A percentile compares a stretch with the other conserved stretches of the same genome.
Conservation (phyloP, 2,329 filamentous ascomycete species). For the Colletotrichum euphorbiae region DNA sequence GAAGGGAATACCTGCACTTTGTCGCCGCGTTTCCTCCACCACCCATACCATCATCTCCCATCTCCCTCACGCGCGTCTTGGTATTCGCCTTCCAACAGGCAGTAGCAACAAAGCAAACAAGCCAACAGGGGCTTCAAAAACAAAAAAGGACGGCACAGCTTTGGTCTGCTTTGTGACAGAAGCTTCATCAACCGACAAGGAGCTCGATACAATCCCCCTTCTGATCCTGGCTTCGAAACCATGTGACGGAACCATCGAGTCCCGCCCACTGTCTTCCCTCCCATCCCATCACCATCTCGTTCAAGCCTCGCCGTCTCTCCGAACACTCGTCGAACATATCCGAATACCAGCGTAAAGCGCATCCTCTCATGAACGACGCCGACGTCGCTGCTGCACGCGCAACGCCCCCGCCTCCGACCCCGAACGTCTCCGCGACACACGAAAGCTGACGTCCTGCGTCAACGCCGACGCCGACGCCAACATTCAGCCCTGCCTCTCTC, state of each 20-base stretch:
- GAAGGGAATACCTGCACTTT: constrained; percentile 23
- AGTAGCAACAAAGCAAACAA: constrained; percentile 24
- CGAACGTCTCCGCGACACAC: constrained; percentile 6
- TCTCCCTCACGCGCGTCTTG: constrained; percentile 20
- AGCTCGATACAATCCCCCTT: constrained; percentile 35
- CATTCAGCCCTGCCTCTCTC: constrained; percentile 19
- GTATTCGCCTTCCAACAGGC: constrained; percentile 24
- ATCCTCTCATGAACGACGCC: neutral
- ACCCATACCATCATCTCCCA: constrained; percentile 34
- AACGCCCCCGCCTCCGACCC: constrained; percentile 3
- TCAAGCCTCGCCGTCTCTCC: neutral
- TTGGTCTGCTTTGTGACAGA: constrained; percentile 17
- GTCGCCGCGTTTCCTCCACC: constrained; percentile 30
- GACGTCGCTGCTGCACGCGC: constrained; percentile 11
- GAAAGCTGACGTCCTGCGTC: constrained; percentile 32
- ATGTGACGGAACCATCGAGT: constrained; percentile 41
- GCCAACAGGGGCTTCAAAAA: constrained; percentile 10
- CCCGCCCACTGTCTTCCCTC: constrained; percentile 36
- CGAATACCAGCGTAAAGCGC: constrained; percentile 7
- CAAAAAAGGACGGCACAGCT: constrained; percentile 7
- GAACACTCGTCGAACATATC: constrained; percentile 10
- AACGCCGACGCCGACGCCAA: constrained; percentile 23
- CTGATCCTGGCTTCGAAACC: constrained; percentile 39
- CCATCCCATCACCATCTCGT: constrained; percentile 26
- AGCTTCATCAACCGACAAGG: constrained; percentile 21